A percentile compares a stretch with the other conserved stretches of the same genome.
Evolutionary conservation across 2,329 filamentous ascomycete genomes (phyloP).

Genomic region (Trichoderma oligosporum): DNA sequence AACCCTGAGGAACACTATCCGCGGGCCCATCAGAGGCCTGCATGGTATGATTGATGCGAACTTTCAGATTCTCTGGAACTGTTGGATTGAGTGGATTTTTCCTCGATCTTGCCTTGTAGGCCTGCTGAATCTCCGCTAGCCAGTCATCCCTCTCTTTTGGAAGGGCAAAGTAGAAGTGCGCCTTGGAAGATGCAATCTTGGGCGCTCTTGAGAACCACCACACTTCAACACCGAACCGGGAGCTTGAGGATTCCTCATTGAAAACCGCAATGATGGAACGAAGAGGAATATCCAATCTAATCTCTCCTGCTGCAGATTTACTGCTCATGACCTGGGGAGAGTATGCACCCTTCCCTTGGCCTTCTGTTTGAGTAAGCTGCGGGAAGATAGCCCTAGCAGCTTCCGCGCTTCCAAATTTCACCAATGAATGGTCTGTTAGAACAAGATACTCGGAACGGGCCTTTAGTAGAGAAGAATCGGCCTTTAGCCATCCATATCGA

Average conservation of each 20-base stretch:
- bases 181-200: slow-evolving; percentile 44
- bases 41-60: slow-evolving; percentile 46
- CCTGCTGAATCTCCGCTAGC: slow-evolving; percentile 45
- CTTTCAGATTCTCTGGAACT: slow-evolving; percentile 45
- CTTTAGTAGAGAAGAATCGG: slow-evolving; percentile 48
- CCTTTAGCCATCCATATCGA: slow-evolving; percentile 46
- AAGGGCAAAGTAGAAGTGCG: slow-evolving; percentile 48
- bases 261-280: slow-evolving; percentile 51
- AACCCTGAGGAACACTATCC: slow-evolving; percentile 29
- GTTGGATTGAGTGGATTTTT: slow-evolving; percentile 35
- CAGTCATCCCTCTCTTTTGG: slow-evolving; percentile 49
- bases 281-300: slow-evolving; percentile 47
- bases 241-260: slow-evolving; percentile 47
- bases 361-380: slow-evolving; percentile 35
- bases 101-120: slow-evolving; percentile 39
- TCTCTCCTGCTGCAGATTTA: slow-evolving; percentile 35
- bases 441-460: slow-evolving; percentile 50
- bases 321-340: slow-evolving; percentile 25
- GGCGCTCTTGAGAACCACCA: slow-evolving; percentile 52
- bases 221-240: slow-evolving; percentile 51
- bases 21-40: slow-evolving; percentile 38
- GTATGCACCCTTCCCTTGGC: slow-evolving; percentile 25
- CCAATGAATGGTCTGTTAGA: slow-evolving; percentile 47
- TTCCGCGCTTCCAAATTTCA: slow-evolving; percentile 48
- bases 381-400: slow-evolving; percentile 48